Percentiles rank a stretch among this genome's conserved stretches.
phyloP scores from a whole-genome alignment of 345 rosid species.

The Boechera stricta region DNA sequence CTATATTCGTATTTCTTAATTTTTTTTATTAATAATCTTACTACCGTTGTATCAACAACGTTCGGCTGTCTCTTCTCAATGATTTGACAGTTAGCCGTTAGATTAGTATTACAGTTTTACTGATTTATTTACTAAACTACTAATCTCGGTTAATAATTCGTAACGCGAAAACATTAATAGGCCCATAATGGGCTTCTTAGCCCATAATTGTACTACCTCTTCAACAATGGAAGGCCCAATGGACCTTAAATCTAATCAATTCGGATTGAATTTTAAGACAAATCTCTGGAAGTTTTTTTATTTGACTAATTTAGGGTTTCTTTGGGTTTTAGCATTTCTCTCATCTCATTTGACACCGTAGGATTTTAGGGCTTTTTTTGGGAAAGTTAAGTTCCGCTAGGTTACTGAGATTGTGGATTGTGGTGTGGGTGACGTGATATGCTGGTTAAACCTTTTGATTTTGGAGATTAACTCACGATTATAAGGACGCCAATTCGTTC shows the following conservation, averaged over 20 bases:
- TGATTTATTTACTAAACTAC: background rate
- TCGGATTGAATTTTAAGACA: background rate
- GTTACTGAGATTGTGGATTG: conserved; percentile 17
- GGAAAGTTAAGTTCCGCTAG: conserved; percentile 9
- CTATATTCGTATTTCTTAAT: too few species aligned
- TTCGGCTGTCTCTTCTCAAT: conserved; percentile 10
- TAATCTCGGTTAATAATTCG: too few species aligned
- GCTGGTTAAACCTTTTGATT: conserved; percentile 5
- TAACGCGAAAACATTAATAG: background rate
- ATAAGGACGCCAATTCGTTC: background rate
- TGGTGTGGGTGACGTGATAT: conserved; percentile 9
- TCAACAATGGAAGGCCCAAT: conserved; percentile 9
- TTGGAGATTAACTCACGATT: background rate
- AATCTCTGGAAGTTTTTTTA: conserved; percentile 7
- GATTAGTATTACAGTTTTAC: background rate
- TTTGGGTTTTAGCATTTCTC: conserved; percentile 7
- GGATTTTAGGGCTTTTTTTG: conserved; percentile 30
- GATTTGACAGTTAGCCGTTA: background rate
- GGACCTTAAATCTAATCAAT: background rate
- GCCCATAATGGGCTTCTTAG: background rate
- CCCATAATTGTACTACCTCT: background rate
- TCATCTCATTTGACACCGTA: background rate
- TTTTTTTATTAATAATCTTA: background rate
- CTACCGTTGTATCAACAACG: background rate
- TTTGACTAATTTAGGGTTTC: conserved; percentile 30